Conservation (phyloP, 2,329 filamentous ascomycete species). For the Hypocreales sp. region DNA sequence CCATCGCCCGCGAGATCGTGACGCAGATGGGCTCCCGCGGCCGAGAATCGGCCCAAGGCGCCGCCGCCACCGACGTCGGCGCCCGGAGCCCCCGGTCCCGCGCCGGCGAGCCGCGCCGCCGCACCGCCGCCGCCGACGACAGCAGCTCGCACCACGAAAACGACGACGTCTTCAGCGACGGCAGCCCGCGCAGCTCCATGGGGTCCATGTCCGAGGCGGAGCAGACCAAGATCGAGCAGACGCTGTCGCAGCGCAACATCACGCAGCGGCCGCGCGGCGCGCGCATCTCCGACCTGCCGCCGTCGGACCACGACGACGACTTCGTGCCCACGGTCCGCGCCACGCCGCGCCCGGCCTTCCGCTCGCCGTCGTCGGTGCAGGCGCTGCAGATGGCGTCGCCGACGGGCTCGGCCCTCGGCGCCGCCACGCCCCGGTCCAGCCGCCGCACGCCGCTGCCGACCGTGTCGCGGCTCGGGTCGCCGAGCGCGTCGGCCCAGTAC, state of each 20-base stretch:
- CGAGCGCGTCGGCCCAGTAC: conserved; percentile 32
- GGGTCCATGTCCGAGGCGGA: conserved; percentile 30
- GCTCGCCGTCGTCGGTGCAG: conserved; percentile 53
- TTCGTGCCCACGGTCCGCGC: conserved; percentile 40
- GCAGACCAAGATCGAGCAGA: conserved; percentile 16
- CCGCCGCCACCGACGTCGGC: too few species aligned
- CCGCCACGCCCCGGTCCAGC: conserved; percentile 37
- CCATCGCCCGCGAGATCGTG: conserved; percentile 34
- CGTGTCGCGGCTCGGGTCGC: conserved; percentile 42
- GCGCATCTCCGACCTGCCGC: conserved; percentile 34
- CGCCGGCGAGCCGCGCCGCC: too few species aligned
- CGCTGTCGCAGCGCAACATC: conserved; percentile 12
- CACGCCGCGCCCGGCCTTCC: conserved; percentile 47
- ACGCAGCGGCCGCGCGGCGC: conserved; percentile 15
- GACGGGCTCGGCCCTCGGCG: conserved; percentile 35
- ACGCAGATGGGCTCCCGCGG: conserved; percentile 26
- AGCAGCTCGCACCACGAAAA: conserved; percentile 34
- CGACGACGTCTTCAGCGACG: conserved; percentile 44
- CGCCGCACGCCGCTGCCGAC: conserved; percentile 31
- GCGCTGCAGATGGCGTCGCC: conserved; percentile 61
- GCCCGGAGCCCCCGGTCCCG: too few species aligned
- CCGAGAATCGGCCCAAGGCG: too few species aligned
- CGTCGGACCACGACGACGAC: conserved; percentile 27
- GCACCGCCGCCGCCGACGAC: too few species aligned
- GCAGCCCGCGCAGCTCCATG: conserved; percentile 39